These are phyloP conservation scores for Lagerstroemia speciosa DNA, from an alignment of 345 rosid species.

Conservation along the genomic window DNA sequence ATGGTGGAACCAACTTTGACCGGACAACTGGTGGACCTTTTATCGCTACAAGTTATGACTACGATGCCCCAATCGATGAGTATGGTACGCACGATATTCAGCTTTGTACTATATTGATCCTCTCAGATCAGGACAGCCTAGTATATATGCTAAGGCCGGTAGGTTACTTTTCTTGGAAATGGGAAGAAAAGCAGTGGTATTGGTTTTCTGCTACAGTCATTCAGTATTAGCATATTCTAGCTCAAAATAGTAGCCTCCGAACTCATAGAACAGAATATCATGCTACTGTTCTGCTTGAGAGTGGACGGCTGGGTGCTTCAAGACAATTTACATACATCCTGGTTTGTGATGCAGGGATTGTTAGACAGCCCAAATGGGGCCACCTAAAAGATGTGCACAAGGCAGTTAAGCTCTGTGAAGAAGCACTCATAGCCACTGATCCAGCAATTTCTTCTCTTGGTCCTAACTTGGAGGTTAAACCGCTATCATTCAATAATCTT, in stretches of 20 bases:
- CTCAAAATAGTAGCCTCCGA: too few relatives aligned
- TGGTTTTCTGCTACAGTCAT: too few relatives aligned
- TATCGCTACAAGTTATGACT: slow-evolving; percentile 86
- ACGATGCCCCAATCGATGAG: slow-evolving; percentile 96
- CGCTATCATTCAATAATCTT: not conserved
- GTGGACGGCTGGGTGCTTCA: not conserved
- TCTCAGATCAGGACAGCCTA: not conserved
- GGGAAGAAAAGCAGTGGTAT: too few relatives aligned
- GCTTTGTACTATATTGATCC: not conserved
- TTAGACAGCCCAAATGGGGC: slow-evolving; percentile 95
- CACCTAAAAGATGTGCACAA: slow-evolving; percentile 82
- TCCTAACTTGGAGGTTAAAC: slow-evolving; percentile 61
- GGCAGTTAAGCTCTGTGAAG: slow-evolving; percentile 86
- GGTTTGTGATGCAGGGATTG: slow-evolving; percentile 42
- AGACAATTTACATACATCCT: not conserved
- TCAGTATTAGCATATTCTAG: too few relatives aligned
- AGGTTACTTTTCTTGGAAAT: not conserved
- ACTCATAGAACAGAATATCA: not conserved
- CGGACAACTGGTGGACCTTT: slow-evolving; percentile 83
- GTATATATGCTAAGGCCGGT: not conserved
- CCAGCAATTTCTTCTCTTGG: slow-evolving; percentile 64
- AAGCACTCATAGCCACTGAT: slow-evolving; percentile 61
- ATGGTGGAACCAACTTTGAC: slow-evolving; percentile 94
- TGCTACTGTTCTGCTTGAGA: not conserved
- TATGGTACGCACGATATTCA: slow-evolving; percentile 43